Evolutionary conservation across 2,329 filamentous ascomycete species (phyloP).

Genomic region (Colletotrichum sp.): DNA sequence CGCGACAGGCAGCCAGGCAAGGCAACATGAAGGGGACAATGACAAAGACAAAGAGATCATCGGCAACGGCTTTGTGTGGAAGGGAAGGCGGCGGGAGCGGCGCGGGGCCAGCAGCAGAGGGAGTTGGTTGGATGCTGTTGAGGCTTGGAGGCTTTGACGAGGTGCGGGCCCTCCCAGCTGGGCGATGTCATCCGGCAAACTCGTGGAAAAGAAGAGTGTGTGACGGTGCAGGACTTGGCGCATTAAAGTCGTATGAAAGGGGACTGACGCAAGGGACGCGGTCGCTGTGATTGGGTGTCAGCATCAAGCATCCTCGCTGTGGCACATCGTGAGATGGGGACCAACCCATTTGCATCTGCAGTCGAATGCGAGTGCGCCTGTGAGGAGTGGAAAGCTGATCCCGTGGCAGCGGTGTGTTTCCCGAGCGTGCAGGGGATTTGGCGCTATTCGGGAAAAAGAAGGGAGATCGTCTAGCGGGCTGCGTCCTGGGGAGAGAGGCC

Average conservation of each 20-base stretch:
- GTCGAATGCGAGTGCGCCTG: background rate
- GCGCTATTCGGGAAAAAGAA: background rate
- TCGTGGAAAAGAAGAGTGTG: background rate
- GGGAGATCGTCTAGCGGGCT: background rate
- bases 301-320: background rate
- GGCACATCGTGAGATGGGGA: background rate
- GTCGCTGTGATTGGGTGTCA: background rate
- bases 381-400: background rate
- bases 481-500: background rate
- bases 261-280: constrained; percentile 14
- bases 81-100: background rate
- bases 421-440: background rate
- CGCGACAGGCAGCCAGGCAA: background rate
- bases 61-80: background rate
- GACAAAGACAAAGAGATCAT: background rate
- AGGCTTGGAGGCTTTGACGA: background rate
- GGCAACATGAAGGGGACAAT: background rate
- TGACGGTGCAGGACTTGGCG: constrained; percentile 2
- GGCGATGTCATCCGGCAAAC: background rate
- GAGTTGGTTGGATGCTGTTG: background rate
- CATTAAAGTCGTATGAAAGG: constrained; percentile 9
- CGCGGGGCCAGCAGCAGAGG: background rate
- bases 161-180: background rate
- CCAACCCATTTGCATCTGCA: background rate
- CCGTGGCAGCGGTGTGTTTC: background rate